A percentile compares a stretch with the other conserved stretches of the same genome.
These are phyloP conservation scores for Trichoderma sp. DNA, from an alignment of 2,329 filamentous ascomycete genomes.

Conservation along the genomic window DNA sequence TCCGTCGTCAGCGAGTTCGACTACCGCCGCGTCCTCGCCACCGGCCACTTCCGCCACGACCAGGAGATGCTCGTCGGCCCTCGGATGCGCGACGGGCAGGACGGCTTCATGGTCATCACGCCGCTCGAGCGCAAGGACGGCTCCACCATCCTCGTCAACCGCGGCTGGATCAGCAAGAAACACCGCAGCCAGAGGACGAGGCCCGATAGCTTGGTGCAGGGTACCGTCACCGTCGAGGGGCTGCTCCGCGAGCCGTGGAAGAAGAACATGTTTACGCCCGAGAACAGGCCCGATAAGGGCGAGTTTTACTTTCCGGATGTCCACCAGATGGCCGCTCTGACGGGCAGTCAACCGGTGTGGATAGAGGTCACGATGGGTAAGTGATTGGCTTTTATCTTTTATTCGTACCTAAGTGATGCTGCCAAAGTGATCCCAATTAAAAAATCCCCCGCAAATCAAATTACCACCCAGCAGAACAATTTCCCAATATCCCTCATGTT, in stretches of 20 bases:
- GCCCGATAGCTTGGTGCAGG: conserved; percentile 62
- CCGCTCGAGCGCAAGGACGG: conserved; percentile 71
- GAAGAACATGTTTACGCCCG: conserved; percentile 96
- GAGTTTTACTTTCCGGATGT: conserved; percentile 97
- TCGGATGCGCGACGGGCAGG: conserved; percentile 79
- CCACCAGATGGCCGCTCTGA: conserved; percentile 78
- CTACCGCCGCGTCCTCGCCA: conserved; percentile 77
- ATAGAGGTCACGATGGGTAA: conserved; percentile 92
- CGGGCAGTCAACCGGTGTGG: conserved; percentile 86
- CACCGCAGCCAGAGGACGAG: conserved; percentile 64
- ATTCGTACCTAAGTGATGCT: not conserved
- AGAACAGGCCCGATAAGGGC: conserved; percentile 76
- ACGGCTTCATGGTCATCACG: conserved; percentile 89
- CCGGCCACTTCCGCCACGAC: conserved; percentile 75
- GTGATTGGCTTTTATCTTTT: conserved; percentile 12
- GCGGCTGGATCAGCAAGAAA: conserved; percentile 87
- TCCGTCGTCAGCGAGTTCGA: conserved; percentile 84
- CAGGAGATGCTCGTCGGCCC: conserved; percentile 96
- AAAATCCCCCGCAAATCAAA: not conserved
- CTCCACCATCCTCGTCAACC: conserved; percentile 78
- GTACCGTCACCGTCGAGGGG: conserved; percentile 76
- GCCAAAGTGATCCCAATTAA: not conserved
- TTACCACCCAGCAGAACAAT: not conserved
- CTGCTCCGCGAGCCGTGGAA: conserved; percentile 86
- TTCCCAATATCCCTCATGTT: not conserved